Percentiles rank a stretch among this genome's conserved stretches.
These are phyloP conservation scores for Candida pseudoglaebosa DNA, from an alignment of 805 yeast genomes.

Conservation along the genomic window DNA sequence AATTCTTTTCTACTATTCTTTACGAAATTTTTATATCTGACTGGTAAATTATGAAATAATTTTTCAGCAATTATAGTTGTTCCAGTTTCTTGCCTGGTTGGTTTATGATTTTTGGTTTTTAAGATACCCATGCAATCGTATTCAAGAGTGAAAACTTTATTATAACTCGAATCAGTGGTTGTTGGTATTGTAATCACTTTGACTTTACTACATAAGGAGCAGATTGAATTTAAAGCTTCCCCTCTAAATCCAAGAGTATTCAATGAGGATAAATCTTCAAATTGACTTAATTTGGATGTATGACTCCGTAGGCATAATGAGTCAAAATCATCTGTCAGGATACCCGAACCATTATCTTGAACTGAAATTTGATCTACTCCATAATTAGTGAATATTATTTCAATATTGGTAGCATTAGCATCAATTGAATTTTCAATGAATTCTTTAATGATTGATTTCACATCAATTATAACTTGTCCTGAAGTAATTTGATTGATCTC, in stretches of 20 bases:
- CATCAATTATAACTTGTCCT: constrained; percentile 86
- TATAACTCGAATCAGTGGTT: constrained; percentile 43
- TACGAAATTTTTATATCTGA: constrained; percentile 68
- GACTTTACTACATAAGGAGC: constrained; percentile 48
- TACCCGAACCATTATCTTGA: constrained; percentile 67
- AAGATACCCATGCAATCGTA: constrained; percentile 58
- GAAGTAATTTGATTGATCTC: constrained; percentile 81
- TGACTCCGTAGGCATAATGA: constrained; percentile 56
- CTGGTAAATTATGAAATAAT: constrained; percentile 72
- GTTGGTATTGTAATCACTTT: constrained; percentile 37
- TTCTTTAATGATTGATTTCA: constrained; percentile 78
- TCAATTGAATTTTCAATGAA: constrained; percentile 84
- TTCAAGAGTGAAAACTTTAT: constrained; percentile 53
- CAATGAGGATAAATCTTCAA: constrained; percentile 51
- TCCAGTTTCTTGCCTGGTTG: constrained; percentile 44
- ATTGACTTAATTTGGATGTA: constrained; percentile 60
- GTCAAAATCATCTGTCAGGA: constrained; percentile 47
- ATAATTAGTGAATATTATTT: constrained; percentile 61
- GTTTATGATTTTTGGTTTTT: constrained; percentile 35
- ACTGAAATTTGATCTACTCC: constrained; percentile 73
- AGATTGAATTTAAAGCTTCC: constrained; percentile 71
- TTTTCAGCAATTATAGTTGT: constrained; percentile 58
- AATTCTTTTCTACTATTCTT: constrained; percentile 71
- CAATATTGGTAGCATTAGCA: constrained; percentile 66
- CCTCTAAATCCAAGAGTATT: constrained; percentile 74